Evolutionary conservation across 192 early-diverging fungal species (phyloP).

Genomic region (Phlyctochytrium bullatum): DNA sequence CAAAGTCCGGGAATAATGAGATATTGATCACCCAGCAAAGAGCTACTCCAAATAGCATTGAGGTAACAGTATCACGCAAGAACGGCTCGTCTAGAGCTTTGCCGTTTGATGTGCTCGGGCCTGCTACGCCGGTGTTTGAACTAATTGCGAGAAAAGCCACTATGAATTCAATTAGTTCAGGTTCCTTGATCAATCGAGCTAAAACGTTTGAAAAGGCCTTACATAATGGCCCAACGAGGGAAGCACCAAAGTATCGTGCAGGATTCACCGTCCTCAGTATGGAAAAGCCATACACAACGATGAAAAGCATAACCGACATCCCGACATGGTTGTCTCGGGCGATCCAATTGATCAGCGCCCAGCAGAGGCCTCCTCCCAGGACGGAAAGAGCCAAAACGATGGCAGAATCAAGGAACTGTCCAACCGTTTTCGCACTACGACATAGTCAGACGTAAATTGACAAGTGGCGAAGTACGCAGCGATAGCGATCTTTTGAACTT

Average conservation of each 20-base stretch:
- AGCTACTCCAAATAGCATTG: slow-evolving; percentile 16
- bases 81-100: slow-evolving; percentile 10
- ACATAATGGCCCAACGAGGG: slow-evolving; percentile 13
- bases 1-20: slow-evolving; percentile 20
- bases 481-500: too few species aligned
- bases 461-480: not conserved
- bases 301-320: slow-evolving; percentile 19
- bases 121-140: slow-evolving; percentile 5
- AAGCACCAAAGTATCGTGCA: slow-evolving; percentile 9
- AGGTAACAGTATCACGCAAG: not conserved
- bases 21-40: slow-evolving; percentile 19
- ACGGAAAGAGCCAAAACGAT: slow-evolving; percentile 1
- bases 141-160: slow-evolving; percentile 8
- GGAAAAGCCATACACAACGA: slow-evolving; percentile 17
- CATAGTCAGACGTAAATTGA: not conserved
- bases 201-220: too few species aligned
- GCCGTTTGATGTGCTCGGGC: slow-evolving; percentile 1
- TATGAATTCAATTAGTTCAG: too few species aligned
- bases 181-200: too few species aligned
- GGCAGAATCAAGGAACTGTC: slow-evolving; percentile 13
- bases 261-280: slow-evolving; percentile 19
- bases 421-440: slow-evolving; percentile 18
- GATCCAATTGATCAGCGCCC: slow-evolving; percentile 13
- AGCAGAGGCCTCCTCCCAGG: not conserved
- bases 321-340: not conserved